phyloP scores from a whole-genome alignment of 495 filamentous ascomycete species.

The Tuber umbilicatum region DNA sequence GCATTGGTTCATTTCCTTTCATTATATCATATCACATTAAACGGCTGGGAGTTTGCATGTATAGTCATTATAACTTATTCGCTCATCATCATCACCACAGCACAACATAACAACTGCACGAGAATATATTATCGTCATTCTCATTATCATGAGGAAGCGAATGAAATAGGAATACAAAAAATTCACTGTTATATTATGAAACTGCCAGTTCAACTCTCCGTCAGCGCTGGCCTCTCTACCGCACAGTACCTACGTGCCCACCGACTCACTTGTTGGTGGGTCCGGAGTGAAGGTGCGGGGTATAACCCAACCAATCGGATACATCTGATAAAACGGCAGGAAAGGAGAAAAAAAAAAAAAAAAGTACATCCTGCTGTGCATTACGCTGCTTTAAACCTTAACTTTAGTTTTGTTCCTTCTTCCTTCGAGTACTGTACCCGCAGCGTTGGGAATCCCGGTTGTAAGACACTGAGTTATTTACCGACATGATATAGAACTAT shows the following conservation, averaged over 20 bases:
- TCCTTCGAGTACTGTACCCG: not conserved
- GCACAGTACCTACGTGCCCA: not conserved
- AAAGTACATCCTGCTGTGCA: not conserved
- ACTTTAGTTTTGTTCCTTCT: not conserved
- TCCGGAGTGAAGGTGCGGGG: not conserved
- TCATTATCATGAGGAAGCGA: not conserved
- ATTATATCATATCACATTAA: conserved; percentile 2
- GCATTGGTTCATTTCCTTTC: conserved; percentile 2
- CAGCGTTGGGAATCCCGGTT: not conserved
- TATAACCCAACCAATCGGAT: not conserved
- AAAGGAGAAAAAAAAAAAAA: not conserved
- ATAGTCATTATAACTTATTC: conserved; percentile 2
- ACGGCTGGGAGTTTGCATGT: not conserved
- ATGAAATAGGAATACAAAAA: not conserved
- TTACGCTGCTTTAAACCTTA: not conserved
- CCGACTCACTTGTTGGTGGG: not conserved
- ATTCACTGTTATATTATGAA: not conserved
- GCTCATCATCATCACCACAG: not conserved
- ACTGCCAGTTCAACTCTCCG: not conserved
- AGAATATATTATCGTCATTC: not conserved
- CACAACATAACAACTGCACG: not conserved
- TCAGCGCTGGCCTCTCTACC: not conserved
- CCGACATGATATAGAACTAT: not conserved
- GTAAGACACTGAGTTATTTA: conserved; percentile 4
- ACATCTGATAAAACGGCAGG: not conserved